Evolutionary conservation across 2,329 filamentous ascomycete genomes (phyloP).

Genomic region (Sclerotinia spermophila): DNA sequence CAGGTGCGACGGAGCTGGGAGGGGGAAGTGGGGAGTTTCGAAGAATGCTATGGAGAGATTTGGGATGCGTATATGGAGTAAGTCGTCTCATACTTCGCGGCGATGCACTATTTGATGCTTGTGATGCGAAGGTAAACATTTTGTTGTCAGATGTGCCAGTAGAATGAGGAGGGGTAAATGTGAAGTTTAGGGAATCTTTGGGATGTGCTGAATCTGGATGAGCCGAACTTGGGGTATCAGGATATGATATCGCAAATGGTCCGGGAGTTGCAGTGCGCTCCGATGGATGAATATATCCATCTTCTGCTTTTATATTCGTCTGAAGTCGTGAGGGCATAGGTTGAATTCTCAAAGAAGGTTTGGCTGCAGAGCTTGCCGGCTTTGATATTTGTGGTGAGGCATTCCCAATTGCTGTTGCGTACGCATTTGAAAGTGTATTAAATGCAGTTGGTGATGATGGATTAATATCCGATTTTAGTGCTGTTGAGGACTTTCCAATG

Average conservation of each 20-base stretch:
- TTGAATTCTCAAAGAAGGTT: conserved; percentile 41
- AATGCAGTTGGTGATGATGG: conserved; percentile 59
- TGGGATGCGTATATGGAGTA: conserved; percentile 56
- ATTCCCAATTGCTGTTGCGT: conserved; percentile 59
- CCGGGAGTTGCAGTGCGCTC: conserved; percentile 37
- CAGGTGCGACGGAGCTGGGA: conserved; percentile 46
- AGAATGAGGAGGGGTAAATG: conserved; percentile 37
- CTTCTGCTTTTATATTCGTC: conserved; percentile 21
- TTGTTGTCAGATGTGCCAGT: conserved; percentile 29
- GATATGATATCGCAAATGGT: conserved; percentile 35
- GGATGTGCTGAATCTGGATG: conserved; percentile 24
- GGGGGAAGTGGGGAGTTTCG: conserved; percentile 63
- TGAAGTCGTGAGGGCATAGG: conserved; percentile 26
- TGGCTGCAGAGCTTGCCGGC: conserved; percentile 34
- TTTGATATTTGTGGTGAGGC: conserved; percentile 46
- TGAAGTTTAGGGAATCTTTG: conserved; percentile 27
- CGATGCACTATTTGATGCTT: conserved; percentile 32
- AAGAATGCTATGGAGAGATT: conserved; percentile 59
- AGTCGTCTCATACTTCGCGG: conserved; percentile 40
- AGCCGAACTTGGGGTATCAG: conserved; percentile 36
- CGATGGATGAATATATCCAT: conserved; percentile 30
- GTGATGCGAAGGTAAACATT: conserved; percentile 33
- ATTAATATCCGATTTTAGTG: conserved; percentile 46
- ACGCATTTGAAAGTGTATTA: conserved; percentile 64
- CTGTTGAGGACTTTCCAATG: conserved; percentile 43